Base-by-base conservation (phyloP, 371 early-diverging fungal species). In the Saksenaea vasiformis region DNA sequence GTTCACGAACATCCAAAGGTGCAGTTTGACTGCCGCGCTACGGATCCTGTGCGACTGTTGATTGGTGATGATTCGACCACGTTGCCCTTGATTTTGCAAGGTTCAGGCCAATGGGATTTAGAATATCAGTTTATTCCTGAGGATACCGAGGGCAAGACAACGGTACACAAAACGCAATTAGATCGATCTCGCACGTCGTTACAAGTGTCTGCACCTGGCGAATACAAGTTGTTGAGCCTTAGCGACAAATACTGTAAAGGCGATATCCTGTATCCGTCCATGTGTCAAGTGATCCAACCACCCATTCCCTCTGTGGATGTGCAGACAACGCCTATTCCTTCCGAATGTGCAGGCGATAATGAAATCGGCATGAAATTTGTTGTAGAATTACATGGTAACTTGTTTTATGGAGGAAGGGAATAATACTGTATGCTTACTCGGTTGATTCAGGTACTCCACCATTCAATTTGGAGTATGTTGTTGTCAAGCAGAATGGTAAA, bases 291-390 rank as follows among this genome's bases (percentile, higher is more conserved):
- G 0, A 60, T 72, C 14, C 80, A 79, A 34, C 83, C 83, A 15
- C 72, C 76, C 19, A 39, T 73, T 11, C 83, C 83, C 28, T 27
- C 69, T 3, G 67, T 78, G 34, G 58, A 72, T 15, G 35, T 83
- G 3, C 61, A 68, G 27, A 58, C 74, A 19, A 73, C 67, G 1
- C 71, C 83, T 35, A 80, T 83, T 70, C 70, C 78, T 9, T 83
- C 83, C 5, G 76, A 78, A 57, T 83, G 83, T 56, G 72, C 72
- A 14, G 73, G 71, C 4, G 80, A 74, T 36, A 78, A 62, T 37
- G 80, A 79, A 51, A 59, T 80, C 34, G 83, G 83, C 22, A 83
- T 79, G 83, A 72, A 69, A 19, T 79, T 83, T 55, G 65, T 71
- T 19, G 69, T 70, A 5, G 78, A 79, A 58, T 68, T 83, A 22